phyloP scores from a whole-genome alignment of 257 asterid species.

The Nicotiana knightiana region DNA sequence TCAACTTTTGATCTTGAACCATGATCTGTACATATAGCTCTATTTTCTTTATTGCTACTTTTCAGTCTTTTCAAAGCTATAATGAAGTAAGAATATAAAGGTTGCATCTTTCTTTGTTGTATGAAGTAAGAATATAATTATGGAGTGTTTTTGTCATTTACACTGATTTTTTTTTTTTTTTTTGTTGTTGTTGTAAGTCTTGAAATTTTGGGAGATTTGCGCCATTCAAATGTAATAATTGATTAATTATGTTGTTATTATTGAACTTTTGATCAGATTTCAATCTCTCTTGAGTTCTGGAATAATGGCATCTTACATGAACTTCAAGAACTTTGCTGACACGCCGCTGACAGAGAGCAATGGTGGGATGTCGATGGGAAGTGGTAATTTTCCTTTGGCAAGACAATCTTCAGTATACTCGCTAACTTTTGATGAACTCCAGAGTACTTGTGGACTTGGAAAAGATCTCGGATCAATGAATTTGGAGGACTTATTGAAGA shows the following conservation, averaged over 20 bases:
- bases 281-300: conserved; percentile 9
- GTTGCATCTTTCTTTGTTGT: neutral
- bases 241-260: conserved; percentile 13
- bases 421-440: conserved; percentile 84
- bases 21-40: neutral
- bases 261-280: conserved; percentile 28
- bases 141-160: too few species aligned
- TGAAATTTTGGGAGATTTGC: neutral
- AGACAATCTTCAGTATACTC: conserved; percentile 76
- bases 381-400: conserved; percentile 40
- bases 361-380: conserved; percentile 31
- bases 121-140: too few species aligned
- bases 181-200: too few species aligned
- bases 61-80: neutral
- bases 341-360: conserved; percentile 40
- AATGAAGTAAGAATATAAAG: neutral
- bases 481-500: conserved; percentile 85
- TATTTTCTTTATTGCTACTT: neutral
- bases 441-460: conserved; percentile 56
- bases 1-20: neutral
- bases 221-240: neutral
- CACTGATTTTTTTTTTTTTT: too few species aligned
- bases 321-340: conserved; percentile 64
- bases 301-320: conserved; percentile 65
- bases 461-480: conserved; percentile 90